Base-by-base conservation (phyloP, 2,329 filamentous ascomycete species). In the Aspergillus niger region DNA sequence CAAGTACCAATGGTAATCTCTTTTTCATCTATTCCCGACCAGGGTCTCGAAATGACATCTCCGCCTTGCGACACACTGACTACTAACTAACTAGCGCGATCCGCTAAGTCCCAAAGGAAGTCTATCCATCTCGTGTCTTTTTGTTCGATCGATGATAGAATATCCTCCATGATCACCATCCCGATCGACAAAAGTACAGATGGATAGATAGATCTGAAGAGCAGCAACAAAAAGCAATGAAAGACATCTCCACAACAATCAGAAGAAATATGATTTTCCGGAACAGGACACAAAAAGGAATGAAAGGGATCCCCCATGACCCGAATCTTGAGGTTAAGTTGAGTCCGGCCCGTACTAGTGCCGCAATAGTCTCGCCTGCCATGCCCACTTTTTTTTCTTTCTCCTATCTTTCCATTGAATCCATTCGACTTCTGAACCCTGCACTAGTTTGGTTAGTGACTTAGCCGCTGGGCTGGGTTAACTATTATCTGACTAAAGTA, bases 291-390 rank as follows among this genome's bases (percentile, higher is more conserved):
- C 30, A 1, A 32, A 20, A 22, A 24, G 26, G 15, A 43, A 22
- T 22, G 1, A 47, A 32, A 17, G 2, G 28, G 51, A n/a, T 26
- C 15, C n/a, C n/a, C 30, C 13, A 36, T 41, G 32, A 39, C 52
- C 38, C 41, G 41, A 28, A 49, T 30, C 24, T 8, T 10, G 47
- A 26, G 47, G 47, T 49, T 49, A 49, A 49, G 47, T 26, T 49
- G 47, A 49, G 26, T 28, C 47, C 47, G 15, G 47, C 26, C 47
- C 22, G 15, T 7, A 32, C 52, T 55, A 55, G 52, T 55, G 39
- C n/a, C 39, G 38, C 52, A 55, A 55, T 55, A 55, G 39, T 55
- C 13, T n/a, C 13, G 32, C 5, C 20, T 32, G 32, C 43, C 44
- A 26, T 44, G 13, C 24, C 32, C 13, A 22, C 13, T 39, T 43